Base-by-base conservation (phyloP, 805 yeast species). In the Candida verbasci region DNA sequence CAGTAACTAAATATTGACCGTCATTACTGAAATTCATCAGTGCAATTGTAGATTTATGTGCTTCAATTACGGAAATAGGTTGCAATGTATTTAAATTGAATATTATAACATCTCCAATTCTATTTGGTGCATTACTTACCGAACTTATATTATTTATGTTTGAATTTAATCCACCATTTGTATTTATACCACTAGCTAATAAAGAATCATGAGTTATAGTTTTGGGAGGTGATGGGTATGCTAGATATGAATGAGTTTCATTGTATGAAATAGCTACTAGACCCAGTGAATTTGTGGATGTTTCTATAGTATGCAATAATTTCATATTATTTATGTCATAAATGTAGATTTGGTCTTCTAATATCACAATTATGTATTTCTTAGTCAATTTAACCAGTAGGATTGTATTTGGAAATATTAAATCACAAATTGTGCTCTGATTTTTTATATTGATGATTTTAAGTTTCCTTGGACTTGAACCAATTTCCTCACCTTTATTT, bases 371-470 rank as follows among this genome's bases (percentile, higher is more conserved):
- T 50, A 68, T 46, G 21, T 63, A 53, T 4, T 49, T 34, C 21
- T 45, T 50, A 16, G 68, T 62, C 31, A 68, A 49, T 39, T 58
- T 61, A 11, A 68, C 71, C 41, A 56, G 62, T 28, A 68, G 47
- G 12, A 68, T 60, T 2, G 71, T 53, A 1, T 67, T 53, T 1
- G 74, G 72, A 41, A 68, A 68, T 9, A 64, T 52, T 37, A 68
- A 51, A 34, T 68, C 74, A 45, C 72, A 65, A 8, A 68, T 65
- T 7, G 72, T 65, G 6, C 67, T 53, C 26, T 56, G 60, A 37
- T 89, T 72, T 55, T 86, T 86, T 2, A 96, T 86, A 61, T 93
- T 93, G 39, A 89, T 68, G 37, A 91, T 80, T 52, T 80, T 80
- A 41, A 91, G 70, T 45, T 88, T 78, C 42, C 96, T 70, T n/a